Evolutionary conservation across 495 filamentous ascomycete genomes (phyloP).

Genomic region (Hypoxylon crocopeplum): DNA sequence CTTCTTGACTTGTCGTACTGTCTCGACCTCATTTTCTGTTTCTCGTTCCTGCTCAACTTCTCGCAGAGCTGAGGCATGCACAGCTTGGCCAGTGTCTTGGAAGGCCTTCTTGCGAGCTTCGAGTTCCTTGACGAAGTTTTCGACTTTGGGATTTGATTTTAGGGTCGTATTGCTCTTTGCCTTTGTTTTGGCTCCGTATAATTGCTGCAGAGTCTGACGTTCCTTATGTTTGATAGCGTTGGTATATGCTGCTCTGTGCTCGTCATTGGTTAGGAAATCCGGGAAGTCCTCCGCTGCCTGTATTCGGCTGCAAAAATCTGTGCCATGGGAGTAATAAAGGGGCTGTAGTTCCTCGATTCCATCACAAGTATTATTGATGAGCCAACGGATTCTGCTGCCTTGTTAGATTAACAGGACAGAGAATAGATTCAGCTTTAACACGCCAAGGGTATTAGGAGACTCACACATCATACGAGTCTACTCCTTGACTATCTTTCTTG

Average conservation of each 20-base stretch:
- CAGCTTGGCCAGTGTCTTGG: conserved; percentile 43
- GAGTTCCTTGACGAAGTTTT: conserved; percentile 42
- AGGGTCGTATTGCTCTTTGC: background rate
- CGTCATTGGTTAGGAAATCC: conserved; percentile 26
- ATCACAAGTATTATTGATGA: conserved; percentile 65
- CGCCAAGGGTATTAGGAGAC: background rate
- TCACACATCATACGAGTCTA: conserved; percentile 60
- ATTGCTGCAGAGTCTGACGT: conserved; percentile 44
- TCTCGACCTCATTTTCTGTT: conserved; percentile 53
- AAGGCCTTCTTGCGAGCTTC: conserved; percentile 36
- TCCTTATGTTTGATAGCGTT: conserved; percentile 43
- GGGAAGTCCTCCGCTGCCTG: conserved; percentile 41
- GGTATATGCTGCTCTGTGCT: conserved; percentile 25
- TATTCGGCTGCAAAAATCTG: conserved; percentile 58
- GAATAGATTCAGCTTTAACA: background rate
- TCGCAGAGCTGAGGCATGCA: conserved; percentile 51
- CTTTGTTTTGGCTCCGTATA: conserved; percentile 42
- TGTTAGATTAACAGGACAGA: conserved; percentile 1
- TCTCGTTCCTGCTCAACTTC: conserved; percentile 62
- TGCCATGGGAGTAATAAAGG: conserved; percentile 63
- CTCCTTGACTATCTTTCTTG: conserved; percentile 23
- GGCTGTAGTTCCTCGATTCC: conserved; percentile 61
- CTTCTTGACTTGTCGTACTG: conserved; percentile 55
- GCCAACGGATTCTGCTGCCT: conserved; percentile 54
- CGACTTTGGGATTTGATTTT: conserved; percentile 33